Evolutionary conservation across 2,329 filamentous ascomycete genomes (phyloP), one percentile per base, ranked within the genome.

Genomic region (Mariannaea elegans): DNA sequence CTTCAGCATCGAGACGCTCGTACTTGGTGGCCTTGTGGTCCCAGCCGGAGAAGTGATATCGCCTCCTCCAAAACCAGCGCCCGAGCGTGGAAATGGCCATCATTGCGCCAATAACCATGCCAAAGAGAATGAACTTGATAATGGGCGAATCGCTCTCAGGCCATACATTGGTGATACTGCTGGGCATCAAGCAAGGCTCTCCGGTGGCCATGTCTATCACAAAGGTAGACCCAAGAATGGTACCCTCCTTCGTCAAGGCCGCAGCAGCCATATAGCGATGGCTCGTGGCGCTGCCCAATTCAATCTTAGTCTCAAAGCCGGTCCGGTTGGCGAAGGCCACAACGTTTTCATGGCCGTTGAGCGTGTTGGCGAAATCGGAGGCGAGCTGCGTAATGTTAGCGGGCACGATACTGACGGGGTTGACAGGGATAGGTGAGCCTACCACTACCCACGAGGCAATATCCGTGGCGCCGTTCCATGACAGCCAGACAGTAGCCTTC

Each of bases 391-490:
- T 24, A 12, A 46, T 34, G 61, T 70, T 63, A 70, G 66, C 49
- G 62, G 23, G 44, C 38, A 51, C 34, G 47, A 52, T 48, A 51
- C 45, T 34, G 31, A 59, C 49, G 48, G 38, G 38, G 36, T 27
- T 21, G 21, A 47, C 10, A 41, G 54, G 52, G 29, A 49, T 47
- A 31, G 54, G 21, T 29, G 21, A 24, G 68, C 70, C 66, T 57
- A 73, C 71, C 49, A 73, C 60, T 24, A 64, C 67, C 72, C 72
- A 74, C 14, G 57, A 58, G 18, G 57, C 62, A 27, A 74, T 59
- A 23, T 73, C 72, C 1, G 72, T 74, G 8, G 72, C 72, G 14
- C 72, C 72, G 61, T 74, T 74, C 72, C 72, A 74, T 19, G 71
- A 73, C 16, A 74, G 56, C 44, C 65, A 73, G 9, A 73, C 59